Evolutionary conservation across 805 yeast species (phyloP).

Genomic region (Candida ascalaphidarum): DNA sequence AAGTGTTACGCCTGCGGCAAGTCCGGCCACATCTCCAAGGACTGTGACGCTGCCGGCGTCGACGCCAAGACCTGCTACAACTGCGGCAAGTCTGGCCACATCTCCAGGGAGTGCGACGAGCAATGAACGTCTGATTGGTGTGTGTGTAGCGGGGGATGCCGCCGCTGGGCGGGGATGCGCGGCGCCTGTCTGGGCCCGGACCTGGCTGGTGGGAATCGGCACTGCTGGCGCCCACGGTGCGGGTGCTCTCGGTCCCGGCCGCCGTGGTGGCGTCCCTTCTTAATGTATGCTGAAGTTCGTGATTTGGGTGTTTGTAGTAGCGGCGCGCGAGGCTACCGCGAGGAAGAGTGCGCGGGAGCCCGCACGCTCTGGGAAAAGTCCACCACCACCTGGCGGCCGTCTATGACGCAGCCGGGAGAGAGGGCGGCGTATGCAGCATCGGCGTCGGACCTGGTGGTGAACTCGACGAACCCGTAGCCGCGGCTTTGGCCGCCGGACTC

Average conservation of each 20-base stretch:
- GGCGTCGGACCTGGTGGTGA: conserved; percentile 36
- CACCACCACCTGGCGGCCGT: conserved; percentile 55
- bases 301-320: too few species aligned
- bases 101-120: conserved; percentile 64
- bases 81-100: conserved; percentile 78
- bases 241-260: too few species aligned
- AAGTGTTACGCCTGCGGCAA: conserved; percentile 93
- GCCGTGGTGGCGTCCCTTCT: too few species aligned
- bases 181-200: too few species aligned
- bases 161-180: too few species aligned
- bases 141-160: too few species aligned
- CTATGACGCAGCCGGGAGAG: conserved; percentile 50
- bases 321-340: too few species aligned
- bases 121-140: too few species aligned
- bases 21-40: conserved; percentile 82
- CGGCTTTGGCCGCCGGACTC: conserved; percentile 39
- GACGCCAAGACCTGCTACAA: conserved; percentile 57
- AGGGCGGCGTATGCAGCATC: conserved; percentile 57
- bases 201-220: too few species aligned
- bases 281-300: too few species aligned
- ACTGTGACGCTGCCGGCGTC: conserved; percentile 54
- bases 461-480: conserved; percentile 61
- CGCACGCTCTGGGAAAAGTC: conserved; percentile 52
- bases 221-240: too few species aligned
- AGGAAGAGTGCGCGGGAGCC: too few species aligned